Evolutionary conservation across 2,329 filamentous ascomycete species (phyloP), one percentile per base, ranked within the genome.

Genomic region (Monosporascus sp.): DNA sequence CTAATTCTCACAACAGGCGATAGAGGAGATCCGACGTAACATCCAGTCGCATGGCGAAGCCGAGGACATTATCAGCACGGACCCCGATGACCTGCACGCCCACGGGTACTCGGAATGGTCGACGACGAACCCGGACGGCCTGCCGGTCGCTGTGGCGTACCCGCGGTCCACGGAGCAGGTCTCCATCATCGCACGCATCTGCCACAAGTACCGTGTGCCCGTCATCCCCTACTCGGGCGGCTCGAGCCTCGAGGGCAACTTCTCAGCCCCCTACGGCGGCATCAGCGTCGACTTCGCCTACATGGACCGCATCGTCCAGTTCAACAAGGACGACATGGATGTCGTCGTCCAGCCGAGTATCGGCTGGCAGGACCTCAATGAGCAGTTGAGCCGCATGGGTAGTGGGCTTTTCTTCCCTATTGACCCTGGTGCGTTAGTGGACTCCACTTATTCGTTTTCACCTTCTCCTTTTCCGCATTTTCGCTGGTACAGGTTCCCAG

Each of bases 241-340:
- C 16, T 88, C 89, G 0, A 93, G 88, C 60, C 76, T 97, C 0
- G 92, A 97, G 69, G 92, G 88, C 16, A 94, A 96, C 68, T 96
- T 96, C 70, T 89, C 89, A 0, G 89, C 91, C 16, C 90, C 91
- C 0, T 88, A 86, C 65, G 91, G 91, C 14, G 92, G 92, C 14
- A 82, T 97, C 65, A 93, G 89, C 60, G 88, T 97, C 49, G 92
- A 97, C 66, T 97, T 97, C 68, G 82, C 84, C 1, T 84, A 83
- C 64, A 97, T 97, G 92, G 87, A 96, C 68, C 77, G 85, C 63
- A 87, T 96, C 26, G 62, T 97, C 31, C 78, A 85, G 51, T 78
- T 96, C 53, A 88, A 96, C 68, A 86, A 88, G 60, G 87, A 89
- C 4, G 92, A 96, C 68, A 91, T 96, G 88, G 92, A 97, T 63